A percentile compares a stretch with the other conserved stretches of the same genome.
These are phyloP conservation scores for Moniliophthora roreri DNA, from an alignment of 1,284 basidiomycete species.

Conservation along the genomic window DNA sequence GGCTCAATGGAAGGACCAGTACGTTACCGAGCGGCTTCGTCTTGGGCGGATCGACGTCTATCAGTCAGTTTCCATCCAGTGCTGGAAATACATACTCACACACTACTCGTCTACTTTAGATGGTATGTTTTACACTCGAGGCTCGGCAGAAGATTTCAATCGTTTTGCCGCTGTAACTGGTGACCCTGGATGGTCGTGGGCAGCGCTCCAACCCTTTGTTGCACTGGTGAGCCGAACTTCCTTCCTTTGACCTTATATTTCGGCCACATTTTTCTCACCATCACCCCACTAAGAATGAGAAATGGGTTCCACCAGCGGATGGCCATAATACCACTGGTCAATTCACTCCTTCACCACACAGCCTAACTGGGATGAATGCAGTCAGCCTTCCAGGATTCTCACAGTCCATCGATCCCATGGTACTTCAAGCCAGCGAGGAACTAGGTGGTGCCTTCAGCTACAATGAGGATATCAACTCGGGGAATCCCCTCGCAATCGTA, in stretches of 20 bases:
- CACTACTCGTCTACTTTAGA: constrained; percentile 1
- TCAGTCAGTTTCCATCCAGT: constrained; percentile 1
- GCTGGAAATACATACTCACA: neutral
- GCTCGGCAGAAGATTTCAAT: constrained; percentile 20
- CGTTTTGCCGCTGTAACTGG: constrained; percentile 18
- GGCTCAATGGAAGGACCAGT: neutral
- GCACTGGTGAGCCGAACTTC: constrained; percentile 26
- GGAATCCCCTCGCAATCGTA: constrained; percentile 18
- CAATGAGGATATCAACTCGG: constrained; percentile 24
- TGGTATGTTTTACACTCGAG: constrained; percentile 20
- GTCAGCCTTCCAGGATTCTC: constrained; percentile 21
- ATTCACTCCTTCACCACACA: constrained; percentile 19
- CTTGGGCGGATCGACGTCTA: neutral
- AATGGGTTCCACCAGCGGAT: constrained; percentile 23
- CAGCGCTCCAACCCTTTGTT: constrained; percentile 26
- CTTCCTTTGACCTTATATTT: neutral
- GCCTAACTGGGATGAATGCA: constrained; percentile 18
- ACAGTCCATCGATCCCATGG: constrained; percentile 15
- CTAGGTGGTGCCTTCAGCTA: constrained; percentile 18
- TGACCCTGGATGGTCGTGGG: constrained; percentile 28
- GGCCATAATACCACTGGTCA: constrained; percentile 19
- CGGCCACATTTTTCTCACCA: neutral
- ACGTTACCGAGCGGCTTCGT: neutral
- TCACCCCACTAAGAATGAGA: constrained; percentile 23
- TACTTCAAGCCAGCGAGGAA: constrained; percentile 16